phyloP scores from a whole-genome alignment of 441 rosid species.

The Populus tomentosa region DNA sequence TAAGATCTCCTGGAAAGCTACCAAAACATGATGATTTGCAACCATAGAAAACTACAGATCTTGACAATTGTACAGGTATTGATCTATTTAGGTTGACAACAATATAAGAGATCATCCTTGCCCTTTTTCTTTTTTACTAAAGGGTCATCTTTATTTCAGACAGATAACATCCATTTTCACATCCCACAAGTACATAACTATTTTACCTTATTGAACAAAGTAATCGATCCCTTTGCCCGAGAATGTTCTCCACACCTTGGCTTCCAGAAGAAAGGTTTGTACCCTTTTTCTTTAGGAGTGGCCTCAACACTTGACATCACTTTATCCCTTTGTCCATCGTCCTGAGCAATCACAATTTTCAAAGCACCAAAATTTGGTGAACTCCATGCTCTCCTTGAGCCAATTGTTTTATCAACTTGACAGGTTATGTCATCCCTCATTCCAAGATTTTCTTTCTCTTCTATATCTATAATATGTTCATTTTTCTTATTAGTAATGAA shows the following conservation, averaged over 20 bases:
- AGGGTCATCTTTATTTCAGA: not conserved
- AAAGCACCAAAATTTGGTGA: conserved; percentile 55
- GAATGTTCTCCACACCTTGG: conserved; percentile 46
- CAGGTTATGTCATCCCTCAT: conserved; percentile 30
- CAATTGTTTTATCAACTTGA: conserved; percentile 34
- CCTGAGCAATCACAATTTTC: conserved; percentile 47
- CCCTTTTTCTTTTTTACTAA: not conserved
- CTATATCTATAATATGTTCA: conserved; percentile 47
- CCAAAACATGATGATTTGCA: conserved; percentile 1
- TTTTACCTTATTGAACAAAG: conserved; percentile 34
- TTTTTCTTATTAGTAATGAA: conserved; percentile 17
- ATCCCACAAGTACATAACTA: not conserved
- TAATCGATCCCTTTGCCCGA: conserved; percentile 29
- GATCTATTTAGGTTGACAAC: not conserved
- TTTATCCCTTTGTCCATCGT: conserved; percentile 30
- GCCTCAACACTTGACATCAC: conserved; percentile 35
- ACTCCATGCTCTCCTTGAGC: conserved; percentile 59
- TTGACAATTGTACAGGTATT: not conserved
- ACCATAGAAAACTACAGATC: not conserved
- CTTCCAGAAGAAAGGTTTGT: conserved; percentile 50
- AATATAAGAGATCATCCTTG: not conserved
- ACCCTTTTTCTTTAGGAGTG: conserved; percentile 74
- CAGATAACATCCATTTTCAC: not conserved
- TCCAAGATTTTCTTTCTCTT: conserved; percentile 37
- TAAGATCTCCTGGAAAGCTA: not conserved